These are phyloP conservation scores for Cochlearia excelsa DNA, from an alignment of 345 rosid species.

Conservation along the genomic window DNA sequence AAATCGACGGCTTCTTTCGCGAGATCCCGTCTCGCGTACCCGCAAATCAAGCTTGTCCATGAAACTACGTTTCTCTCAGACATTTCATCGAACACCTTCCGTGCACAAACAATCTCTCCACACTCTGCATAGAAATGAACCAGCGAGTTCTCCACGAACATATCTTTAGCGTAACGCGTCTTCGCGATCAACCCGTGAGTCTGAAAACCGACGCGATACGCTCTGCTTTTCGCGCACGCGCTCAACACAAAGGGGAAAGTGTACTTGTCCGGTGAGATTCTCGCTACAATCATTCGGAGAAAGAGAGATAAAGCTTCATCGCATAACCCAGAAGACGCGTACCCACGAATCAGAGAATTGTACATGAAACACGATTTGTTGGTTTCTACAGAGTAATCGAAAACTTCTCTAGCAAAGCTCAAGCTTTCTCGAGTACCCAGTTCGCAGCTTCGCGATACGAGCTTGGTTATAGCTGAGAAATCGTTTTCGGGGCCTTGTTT, in stretches of 20 bases:
- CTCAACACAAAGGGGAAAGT: slow-evolving; percentile 60
- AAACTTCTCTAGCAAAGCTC: slow-evolving; percentile 44
- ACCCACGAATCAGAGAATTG: slow-evolving; percentile 60
- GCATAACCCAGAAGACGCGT: slow-evolving; percentile 43
- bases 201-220: slow-evolving; percentile 45
- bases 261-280: slow-evolving; percentile 52
- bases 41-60: slow-evolving; percentile 74
- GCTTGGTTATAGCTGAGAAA: slow-evolving; percentile 32
- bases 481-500: slow-evolving; percentile 36
- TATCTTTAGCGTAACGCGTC: slow-evolving; percentile 45
- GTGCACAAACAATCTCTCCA: slow-evolving; percentile 43
- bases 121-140: slow-evolving; percentile 58
- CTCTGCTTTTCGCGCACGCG: slow-evolving; percentile 49
- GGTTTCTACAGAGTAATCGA: slow-evolving; percentile 36
- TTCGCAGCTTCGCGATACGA: slow-evolving; percentile 47
- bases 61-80: slow-evolving; percentile 56
- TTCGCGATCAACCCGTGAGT: slow-evolving; percentile 50
- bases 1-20: slow-evolving; percentile 52
- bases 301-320: slow-evolving; percentile 43
- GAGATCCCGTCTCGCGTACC: slow-evolving; percentile 44
- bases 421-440: slow-evolving; percentile 52
- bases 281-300: slow-evolving; percentile 39
- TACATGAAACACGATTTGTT: slow-evolving; percentile 45
- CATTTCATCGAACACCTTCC: slow-evolving; percentile 63
- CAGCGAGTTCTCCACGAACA: slow-evolving; percentile 55